Evolutionary conservation across 1,284 basidiomycete genomes (phyloP).

Genomic region (Ceratobasidium sp.): DNA sequence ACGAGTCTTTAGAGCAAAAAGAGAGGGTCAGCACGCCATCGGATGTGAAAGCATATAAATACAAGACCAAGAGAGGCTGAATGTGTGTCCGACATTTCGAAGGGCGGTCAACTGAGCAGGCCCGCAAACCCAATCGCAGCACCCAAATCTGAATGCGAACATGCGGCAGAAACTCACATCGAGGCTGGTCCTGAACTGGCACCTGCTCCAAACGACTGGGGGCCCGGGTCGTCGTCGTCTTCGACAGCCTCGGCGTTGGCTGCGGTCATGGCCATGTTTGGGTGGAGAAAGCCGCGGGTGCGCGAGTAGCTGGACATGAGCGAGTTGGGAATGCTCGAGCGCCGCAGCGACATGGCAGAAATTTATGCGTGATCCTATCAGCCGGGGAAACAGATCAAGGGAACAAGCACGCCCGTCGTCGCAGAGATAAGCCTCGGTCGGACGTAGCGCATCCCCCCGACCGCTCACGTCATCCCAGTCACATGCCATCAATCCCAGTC

Average conservation of each 20-base stretch:
- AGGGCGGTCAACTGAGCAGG: conserved; percentile 14
- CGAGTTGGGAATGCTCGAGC: neutral
- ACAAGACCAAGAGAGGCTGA: neutral
- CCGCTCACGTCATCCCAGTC: no score
- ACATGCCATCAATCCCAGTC: conserved; percentile 5
- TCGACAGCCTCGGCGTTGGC: neutral
- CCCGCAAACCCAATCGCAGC: neutral
- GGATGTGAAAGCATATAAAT: neutral
- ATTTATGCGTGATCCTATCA: no score
- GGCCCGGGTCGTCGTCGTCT: conserved; percentile 7
- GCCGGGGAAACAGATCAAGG: no score
- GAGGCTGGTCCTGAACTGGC: conserved; percentile 4
- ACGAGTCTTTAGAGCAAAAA: conserved; percentile 5
- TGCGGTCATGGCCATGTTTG: neutral
- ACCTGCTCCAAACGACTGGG: neutral
- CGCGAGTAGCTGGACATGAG: conserved; percentile 15
- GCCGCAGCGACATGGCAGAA: neutral
- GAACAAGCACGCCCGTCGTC: no score
- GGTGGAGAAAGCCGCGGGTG: neutral
- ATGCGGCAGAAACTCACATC: conserved; percentile 23
- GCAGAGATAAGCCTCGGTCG: neutral
- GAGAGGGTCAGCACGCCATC: conserved; percentile 30
- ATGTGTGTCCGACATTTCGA: neutral
- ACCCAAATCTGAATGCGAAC: neutral
- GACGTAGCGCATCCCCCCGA: no score